These are phyloP conservation scores for Salix exigua DNA, from an alignment of 345 rosid species.

Conservation along the genomic window DNA sequence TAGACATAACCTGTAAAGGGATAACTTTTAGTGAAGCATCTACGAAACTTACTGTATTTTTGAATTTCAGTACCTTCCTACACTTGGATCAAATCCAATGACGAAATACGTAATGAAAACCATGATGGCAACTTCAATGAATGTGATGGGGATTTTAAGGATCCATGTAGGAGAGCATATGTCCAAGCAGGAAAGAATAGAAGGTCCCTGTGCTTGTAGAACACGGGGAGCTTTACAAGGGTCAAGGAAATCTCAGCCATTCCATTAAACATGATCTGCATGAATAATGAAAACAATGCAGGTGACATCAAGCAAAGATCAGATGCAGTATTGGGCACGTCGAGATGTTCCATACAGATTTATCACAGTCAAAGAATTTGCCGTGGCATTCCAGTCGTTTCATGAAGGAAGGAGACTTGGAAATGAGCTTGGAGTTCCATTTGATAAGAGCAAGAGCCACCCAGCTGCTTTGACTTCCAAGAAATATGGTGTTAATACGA, in stretches of 20 bases:
- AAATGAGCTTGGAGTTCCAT: conserved; percentile 46
- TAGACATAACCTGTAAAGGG: no score
- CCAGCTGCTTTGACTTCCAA: conserved; percentile 51
- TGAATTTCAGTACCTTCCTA: conserved; percentile 46
- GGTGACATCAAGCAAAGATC: conserved; percentile 78
- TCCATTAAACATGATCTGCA: conserved; percentile 53
- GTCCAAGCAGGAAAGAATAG: conserved; percentile 83
- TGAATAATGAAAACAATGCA: conserved; percentile 14
- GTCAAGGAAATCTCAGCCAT: conserved; percentile 73
- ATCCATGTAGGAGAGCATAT: conserved; percentile 73
- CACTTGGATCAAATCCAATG: conserved; percentile 67
- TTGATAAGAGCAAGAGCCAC: conserved; percentile 46
- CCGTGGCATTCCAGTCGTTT: conserved; percentile 48
- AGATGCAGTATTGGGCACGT: conserved; percentile 59
- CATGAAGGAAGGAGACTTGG: conserved; percentile 33
- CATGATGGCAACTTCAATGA: conserved; percentile 59
- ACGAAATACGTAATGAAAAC: conserved; percentile 60
- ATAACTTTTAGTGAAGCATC: no score
- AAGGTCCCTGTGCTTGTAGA: conserved; percentile 77
- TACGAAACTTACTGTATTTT: no score
- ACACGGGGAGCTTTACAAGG: conserved; percentile 73
- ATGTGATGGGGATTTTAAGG: conserved; percentile 63
- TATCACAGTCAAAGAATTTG: conserved; percentile 46
- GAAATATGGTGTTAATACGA: conserved; percentile 44
- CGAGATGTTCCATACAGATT: conserved; percentile 45